Base-by-base conservation (phyloP, 1,139 yeast genomes). In the Eremothecium gossypii region DNA sequence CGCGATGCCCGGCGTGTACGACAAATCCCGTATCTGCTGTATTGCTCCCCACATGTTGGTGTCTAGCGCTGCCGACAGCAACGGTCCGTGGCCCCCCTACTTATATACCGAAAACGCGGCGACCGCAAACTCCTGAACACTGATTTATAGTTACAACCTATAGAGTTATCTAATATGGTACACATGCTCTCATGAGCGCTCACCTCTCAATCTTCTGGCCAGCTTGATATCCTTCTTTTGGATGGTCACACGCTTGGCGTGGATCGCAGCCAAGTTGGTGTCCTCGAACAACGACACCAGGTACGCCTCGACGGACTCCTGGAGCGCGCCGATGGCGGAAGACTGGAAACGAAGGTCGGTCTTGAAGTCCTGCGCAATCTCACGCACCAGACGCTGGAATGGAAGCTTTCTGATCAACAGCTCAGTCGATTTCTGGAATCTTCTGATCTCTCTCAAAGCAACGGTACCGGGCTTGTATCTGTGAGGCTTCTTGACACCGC, bases 401-500 rank as follows among this genome's bases (percentile, higher is more conserved):
- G 97, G 97, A 63, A 89, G 79, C 76, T 89, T 87, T 81, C 97
- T 86, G 73, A 89, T 87, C 69, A 89, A 79, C 49, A 89, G 77
- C 73, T 89, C 97, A 64, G 96, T 89, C 53, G 96, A 84, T 74
- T 89, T 89, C 77, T 89, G 96, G 80, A 89, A 89, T 77, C 96
- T 86, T 83, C 96, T 86, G 67, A 89, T 89, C 77, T 89, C 97
- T 83, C 96, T 89, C 68, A 89, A 83, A 63, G 97, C 97, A 66
- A 89, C 96, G 66, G 96, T 89, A 87, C 97, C 97, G 70, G 97
- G 97, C 91, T 87, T 89, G 77, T 87, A 89, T 83, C 97, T 86
- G 86, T 89, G 97, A 59, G 96, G 96, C 79, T 89, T 89, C 89
- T 89, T 89, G 69, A 89, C 96, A 81, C 96, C 97, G 69, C 96